Evolutionary conservation across 495 filamentous ascomycete species (phyloP), one percentile per base, ranked within the genome.

Genomic region (Articulospora tetracladia): DNA sequence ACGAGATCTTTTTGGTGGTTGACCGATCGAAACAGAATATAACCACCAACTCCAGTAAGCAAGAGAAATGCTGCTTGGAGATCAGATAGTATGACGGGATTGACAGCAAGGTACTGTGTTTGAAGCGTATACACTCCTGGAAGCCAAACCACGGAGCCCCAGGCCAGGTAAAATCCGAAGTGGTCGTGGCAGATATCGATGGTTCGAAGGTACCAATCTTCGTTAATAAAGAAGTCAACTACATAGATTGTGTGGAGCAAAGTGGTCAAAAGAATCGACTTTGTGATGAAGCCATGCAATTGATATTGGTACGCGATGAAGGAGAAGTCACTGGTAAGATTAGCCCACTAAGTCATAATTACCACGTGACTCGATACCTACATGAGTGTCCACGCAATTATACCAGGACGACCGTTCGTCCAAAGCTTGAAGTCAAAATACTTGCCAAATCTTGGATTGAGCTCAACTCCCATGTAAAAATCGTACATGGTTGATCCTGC

Each of bases 181-280:
- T 80, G 78, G 50, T 81, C 78, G 48, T 79, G 77, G 22, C 66
- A 70, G 34, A 81, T 81, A 58, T 81, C 78, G 34, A 81, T 77
- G 8, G 78, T 81, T 30, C 73, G 66, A 27, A 80, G 74, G 51
- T 81, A 80, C 76, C 77, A 78, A 49, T 73, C 72, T 63, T 81
- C 78, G 41, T 80, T 77, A 61, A 74, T 64, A 68, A 79, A 80
- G 66, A 81, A 81, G 61, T 81, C 78, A 3, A 77, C 69, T 1
- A 77, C 73, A 53, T 79, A 79, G 48, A 77, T 64, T 6, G 67
- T 66, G 55, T 79, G 78, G 22, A 80, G 72, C 32, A 76, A 63
- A 30, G 73, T 69, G 13, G 79, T 70, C 30, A 81, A 63, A 1
- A 78, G 47, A 47, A 81, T 75, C 1, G 77, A 76, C 23, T 73